Evolutionary conservation across 495 filamentous ascomycete species (phyloP).

Genomic region (Penicillium pulvis): DNA sequence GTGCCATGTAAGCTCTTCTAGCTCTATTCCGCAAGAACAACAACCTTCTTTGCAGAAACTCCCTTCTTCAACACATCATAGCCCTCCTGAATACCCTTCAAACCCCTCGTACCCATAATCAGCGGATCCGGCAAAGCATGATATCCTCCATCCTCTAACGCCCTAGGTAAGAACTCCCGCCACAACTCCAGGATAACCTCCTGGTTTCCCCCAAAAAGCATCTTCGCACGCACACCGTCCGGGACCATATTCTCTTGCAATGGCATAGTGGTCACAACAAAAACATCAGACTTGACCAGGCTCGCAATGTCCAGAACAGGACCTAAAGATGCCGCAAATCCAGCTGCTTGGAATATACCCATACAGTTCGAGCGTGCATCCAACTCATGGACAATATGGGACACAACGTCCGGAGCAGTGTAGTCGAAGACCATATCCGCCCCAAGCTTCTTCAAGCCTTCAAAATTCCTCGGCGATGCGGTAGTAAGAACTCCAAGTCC

Average conservation of each 20-base stretch:
- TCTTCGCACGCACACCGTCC: slow-evolving; percentile 21
- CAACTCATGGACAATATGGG: slow-evolving; percentile 19
- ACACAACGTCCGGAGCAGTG: slow-evolving; percentile 34
- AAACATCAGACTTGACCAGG: not conserved
- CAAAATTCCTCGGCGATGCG: slow-evolving; percentile 51
- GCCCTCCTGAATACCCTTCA: slow-evolving; percentile 46
- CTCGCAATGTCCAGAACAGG: not conserved
- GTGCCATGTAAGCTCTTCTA: not conserved
- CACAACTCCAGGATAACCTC: slow-evolving; percentile 27
- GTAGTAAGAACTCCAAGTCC: slow-evolving; percentile 58
- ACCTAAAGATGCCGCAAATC: not conserved
- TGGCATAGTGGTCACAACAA: slow-evolving; percentile 8
- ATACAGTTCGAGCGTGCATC: slow-evolving; percentile 4
- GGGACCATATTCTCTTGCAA: slow-evolving; percentile 10
- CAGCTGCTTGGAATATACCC: slow-evolving; percentile 21
- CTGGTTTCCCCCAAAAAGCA: slow-evolving; percentile 26
- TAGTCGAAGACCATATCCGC: slow-evolving; percentile 60
- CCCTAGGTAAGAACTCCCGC: slow-evolving; percentile 32
- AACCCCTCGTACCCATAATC: slow-evolving; percentile 35
- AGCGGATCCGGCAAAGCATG: slow-evolving; percentile 32
- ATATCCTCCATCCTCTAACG: slow-evolving; percentile 28
- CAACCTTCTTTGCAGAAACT: slow-evolving; percentile 48
- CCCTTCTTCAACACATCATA: slow-evolving; percentile 41
- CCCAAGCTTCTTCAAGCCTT: slow-evolving; percentile 51
- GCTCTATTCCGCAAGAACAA: slow-evolving; percentile 30